phyloP scores from a whole-genome alignment of 176 grass and related monocot genomes.

The Oryza longistaminata region DNA sequence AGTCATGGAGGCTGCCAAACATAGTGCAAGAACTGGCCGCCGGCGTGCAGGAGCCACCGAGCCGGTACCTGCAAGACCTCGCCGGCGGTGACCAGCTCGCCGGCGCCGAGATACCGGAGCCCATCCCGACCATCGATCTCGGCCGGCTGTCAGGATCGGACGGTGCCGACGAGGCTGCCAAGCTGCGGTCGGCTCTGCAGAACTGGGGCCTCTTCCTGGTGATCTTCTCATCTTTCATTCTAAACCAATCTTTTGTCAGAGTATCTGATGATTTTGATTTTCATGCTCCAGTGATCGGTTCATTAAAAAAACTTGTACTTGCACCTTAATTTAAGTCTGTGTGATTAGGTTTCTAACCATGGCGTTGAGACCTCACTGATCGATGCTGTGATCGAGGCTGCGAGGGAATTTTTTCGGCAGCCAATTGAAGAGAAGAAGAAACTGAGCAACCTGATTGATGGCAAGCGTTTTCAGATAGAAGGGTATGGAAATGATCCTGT shows the following conservation, averaged over 20 bases:
- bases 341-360: constrained; percentile 42
- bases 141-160: constrained; percentile 35
- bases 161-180: constrained; percentile 27
- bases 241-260: too few species aligned
- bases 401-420: constrained; percentile 47
- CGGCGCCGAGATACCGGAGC: constrained; percentile 19
- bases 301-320: too few species aligned
- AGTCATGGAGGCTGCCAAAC: constrained; percentile 36
- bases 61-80: constrained; percentile 29
- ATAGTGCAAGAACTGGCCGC: constrained; percentile 37
- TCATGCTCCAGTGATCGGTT: too few species aligned
- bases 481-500: constrained; percentile 63
- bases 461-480: constrained; percentile 57
- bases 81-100: neutral
- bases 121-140: constrained; percentile 53
- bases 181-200: constrained; percentile 43
- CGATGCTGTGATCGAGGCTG: constrained; percentile 28
- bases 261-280: too few species aligned
- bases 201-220: constrained; percentile 67
- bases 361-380: constrained; percentile 50
- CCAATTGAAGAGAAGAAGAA: constrained; percentile 45
- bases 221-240: neutral
- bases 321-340: too few species aligned
- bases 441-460: constrained; percentile 55
- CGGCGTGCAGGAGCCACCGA: constrained; percentile 21